These are phyloP conservation scores for Pseudonitzschia pungens DNA, from an alignment of 108 stramenopile species.

Conservation along the genomic window DNA sequence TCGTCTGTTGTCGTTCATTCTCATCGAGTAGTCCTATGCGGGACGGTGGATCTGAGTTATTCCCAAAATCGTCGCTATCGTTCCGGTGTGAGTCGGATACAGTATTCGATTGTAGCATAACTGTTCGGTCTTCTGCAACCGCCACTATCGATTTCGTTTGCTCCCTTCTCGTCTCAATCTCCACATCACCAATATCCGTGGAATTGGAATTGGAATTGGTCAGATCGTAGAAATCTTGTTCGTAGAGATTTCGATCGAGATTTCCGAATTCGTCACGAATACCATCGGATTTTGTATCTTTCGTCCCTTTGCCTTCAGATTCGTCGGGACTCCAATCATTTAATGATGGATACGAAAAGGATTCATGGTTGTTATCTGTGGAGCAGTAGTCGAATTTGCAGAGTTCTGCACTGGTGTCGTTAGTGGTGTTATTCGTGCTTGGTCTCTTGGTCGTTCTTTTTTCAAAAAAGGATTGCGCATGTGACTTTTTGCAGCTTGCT, in stretches of 20 bases:
- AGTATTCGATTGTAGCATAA: not conserved
- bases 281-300: not conserved
- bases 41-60: not conserved
- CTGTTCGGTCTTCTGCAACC: not conserved
- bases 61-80: not conserved
- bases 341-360: not conserved
- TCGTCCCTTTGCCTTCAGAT: not conserved
- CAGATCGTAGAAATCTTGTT: constrained; percentile 2
- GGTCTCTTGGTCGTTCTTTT: not conserved
- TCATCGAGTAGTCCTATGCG: not conserved
- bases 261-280: not conserved
- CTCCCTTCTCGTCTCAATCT: not conserved
- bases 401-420: not conserved
- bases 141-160: not conserved
- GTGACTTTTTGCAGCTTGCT: not conserved
- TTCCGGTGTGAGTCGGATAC: not conserved
- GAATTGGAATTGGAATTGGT: constrained; percentile 9
- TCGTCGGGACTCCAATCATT: not conserved
- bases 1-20: not conserved
- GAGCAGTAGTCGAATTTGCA: not conserved
- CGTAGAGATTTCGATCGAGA: not conserved
- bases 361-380: not conserved
- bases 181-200: not conserved
- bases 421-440: not conserved
- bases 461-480: not conserved